Conservation (phyloP, 495 filamentous ascomycete species). For the Trichoderma gamsii region DNA sequence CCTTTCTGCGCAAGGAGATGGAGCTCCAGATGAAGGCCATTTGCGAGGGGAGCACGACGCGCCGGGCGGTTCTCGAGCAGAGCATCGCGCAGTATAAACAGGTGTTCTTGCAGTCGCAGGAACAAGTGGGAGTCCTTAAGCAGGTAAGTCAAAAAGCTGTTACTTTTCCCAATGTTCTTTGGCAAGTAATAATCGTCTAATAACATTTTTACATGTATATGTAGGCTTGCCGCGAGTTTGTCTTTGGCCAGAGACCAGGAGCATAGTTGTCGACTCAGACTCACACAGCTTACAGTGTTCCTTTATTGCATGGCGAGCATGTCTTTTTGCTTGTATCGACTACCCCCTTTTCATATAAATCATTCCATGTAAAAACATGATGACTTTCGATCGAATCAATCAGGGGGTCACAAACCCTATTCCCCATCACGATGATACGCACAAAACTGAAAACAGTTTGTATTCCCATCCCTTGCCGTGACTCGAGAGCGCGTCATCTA, state of each 20-base stretch:
- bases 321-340: neutral
- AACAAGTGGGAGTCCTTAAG: conserved; percentile 70
- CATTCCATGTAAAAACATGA: neutral
- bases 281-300: neutral
- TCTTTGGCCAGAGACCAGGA: conserved; percentile 29
- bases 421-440: neutral
- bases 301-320: neutral
- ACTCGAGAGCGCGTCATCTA: neutral
- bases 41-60: conserved; percentile 75
- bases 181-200: neutral
- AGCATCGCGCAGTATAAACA: conserved; percentile 78
- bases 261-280: conserved; percentile 8
- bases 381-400: neutral
- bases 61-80: conserved; percentile 66
- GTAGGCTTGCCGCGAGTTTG: conserved; percentile 45
- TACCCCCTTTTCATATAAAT: neutral
- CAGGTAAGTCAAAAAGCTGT: conserved; percentile 41
- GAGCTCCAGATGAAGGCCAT: conserved; percentile 91
- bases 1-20: conserved; percentile 98
- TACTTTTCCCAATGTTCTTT: too few relatives aligned
- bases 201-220: conserved; percentile 23
- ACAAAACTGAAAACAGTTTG: neutral
- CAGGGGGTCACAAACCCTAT: conserved; percentile 1
- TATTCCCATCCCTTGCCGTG: neutral
- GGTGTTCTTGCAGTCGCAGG: conserved; percentile 70